Evolutionary conservation across 1,284 basidiomycete species (phyloP).

Genomic region (Moniliophthora roreri): DNA sequence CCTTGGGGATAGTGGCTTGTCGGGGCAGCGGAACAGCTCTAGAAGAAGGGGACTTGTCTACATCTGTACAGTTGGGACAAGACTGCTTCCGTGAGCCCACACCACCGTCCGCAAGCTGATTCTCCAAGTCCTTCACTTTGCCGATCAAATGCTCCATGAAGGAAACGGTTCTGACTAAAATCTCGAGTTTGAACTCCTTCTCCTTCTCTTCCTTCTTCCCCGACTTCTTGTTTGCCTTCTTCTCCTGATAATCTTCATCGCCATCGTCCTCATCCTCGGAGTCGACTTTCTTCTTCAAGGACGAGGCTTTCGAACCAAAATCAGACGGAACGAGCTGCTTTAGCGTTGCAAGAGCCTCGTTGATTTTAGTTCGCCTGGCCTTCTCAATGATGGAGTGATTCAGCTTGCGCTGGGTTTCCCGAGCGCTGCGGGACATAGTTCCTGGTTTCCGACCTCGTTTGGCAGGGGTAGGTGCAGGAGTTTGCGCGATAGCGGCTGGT

Average conservation of each 20-base stretch:
- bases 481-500: constrained; percentile 17
- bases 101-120: constrained; percentile 21
- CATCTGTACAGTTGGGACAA: background rate
- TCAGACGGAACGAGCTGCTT: constrained; percentile 62
- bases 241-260: constrained; percentile 22
- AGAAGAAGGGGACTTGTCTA: background rate
- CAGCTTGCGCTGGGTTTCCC: constrained; percentile 76
- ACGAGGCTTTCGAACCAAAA: constrained; percentile 33
- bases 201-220: constrained; percentile 43
- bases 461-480: constrained; percentile 23
- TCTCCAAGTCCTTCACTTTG: constrained; percentile 41
- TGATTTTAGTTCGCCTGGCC: constrained; percentile 79
- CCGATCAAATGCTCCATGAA: constrained; percentile 66
- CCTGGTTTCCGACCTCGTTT: constrained; percentile 73
- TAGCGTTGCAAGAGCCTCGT: constrained; percentile 70
- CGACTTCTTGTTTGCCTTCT: constrained; percentile 43
- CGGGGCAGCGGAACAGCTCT: too few species aligned
- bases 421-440: constrained; percentile 63
- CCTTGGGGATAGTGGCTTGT: too few species aligned
- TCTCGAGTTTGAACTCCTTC: constrained; percentile 81
- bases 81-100: background rate
- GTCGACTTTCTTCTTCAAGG: constrained; percentile 12
- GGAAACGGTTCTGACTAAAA: constrained; percentile 69
- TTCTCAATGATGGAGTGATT: constrained; percentile 87
- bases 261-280: constrained; percentile 29